Evolutionary conservation across 106 monocot genomes (phyloP).

Genomic region (Allium cepa): DNA sequence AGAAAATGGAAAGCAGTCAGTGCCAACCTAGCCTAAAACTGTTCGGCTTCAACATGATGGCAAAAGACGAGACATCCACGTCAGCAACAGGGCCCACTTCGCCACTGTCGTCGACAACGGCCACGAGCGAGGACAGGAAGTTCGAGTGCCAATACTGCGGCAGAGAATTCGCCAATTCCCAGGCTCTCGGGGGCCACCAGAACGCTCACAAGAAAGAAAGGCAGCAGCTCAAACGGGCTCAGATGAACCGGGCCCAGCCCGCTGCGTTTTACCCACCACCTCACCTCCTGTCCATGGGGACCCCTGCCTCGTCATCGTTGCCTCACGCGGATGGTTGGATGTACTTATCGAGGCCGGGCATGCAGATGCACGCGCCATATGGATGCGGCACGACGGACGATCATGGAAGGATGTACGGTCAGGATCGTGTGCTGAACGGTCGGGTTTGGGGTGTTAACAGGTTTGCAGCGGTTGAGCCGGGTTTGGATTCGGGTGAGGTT

Average conservation of each 20-base stretch:
- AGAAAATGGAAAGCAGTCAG: constrained; percentile 12
- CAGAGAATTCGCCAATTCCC: constrained; percentile 43
- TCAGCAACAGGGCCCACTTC: neutral
- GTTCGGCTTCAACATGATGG: constrained; percentile 39
- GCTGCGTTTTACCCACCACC: constrained; percentile 2
- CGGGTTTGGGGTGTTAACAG: neutral
- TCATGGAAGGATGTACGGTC: neutral
- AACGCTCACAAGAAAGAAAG: constrained; percentile 53
- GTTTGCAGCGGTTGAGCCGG: neutral
- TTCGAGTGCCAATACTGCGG: constrained; percentile 78
- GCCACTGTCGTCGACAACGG: neutral
- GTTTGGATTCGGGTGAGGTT: neutral
- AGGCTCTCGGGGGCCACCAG: constrained; percentile 45
- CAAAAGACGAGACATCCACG: neutral
- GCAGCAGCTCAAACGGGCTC: constrained; percentile 47
- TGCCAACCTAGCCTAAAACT: constrained; percentile 33
- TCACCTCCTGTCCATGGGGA: neutral
- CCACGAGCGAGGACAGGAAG: constrained; percentile 21
- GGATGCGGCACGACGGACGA: constrained; percentile 5
- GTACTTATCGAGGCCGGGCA: constrained; percentile 3
- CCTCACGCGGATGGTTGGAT: neutral
- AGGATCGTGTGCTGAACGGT: neutral
- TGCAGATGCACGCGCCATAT: neutral
- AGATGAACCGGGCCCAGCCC: constrained; percentile 16
- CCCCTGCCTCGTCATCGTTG: neutral